Conservation (phyloP, 2,329 filamentous ascomycete genomes). For the Microcyclosporella mali region DNA sequence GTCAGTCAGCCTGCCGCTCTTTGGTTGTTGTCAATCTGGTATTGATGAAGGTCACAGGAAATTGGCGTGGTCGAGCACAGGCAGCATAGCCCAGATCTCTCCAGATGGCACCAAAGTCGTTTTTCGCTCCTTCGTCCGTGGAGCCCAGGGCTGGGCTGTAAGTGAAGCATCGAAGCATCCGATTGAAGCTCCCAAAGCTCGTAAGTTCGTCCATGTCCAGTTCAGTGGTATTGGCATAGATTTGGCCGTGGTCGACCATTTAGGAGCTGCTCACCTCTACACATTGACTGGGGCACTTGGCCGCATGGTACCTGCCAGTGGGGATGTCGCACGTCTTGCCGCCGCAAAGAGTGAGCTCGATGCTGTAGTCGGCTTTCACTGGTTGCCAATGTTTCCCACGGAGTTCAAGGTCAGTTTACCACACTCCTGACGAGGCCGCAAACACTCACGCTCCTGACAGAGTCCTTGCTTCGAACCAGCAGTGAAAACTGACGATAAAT, state of each 20-base stretch:
- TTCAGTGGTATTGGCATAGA: constrained; percentile 77
- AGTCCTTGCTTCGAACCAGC: constrained; percentile 32
- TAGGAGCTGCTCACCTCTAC: constrained; percentile 70
- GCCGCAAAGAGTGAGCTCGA: constrained; percentile 61
- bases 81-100: constrained; percentile 76
- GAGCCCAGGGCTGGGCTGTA: constrained; percentile 67
- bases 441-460: constrained; percentile 12
- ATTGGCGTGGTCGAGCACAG: constrained; percentile 81
- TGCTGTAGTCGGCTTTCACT: constrained; percentile 76
- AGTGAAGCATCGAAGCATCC: constrained; percentile 65
- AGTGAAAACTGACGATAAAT: constrained; percentile 43
- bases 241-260: constrained; percentile 73
- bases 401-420: constrained; percentile 26
- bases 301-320: constrained; percentile 51
- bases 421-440: not conserved
- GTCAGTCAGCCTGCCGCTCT: constrained; percentile 30
- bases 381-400: constrained; percentile 48
- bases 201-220: constrained; percentile 69
- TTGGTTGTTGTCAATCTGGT: constrained; percentile 1
- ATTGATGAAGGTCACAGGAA: constrained; percentile 47
- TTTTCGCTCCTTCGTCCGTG: constrained; percentile 65
- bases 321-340: constrained; percentile 61
- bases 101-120: constrained; percentile 64
- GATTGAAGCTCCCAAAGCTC: constrained; percentile 55
- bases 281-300: constrained; percentile 68